These are phyloP conservation scores for Populus ilicifolia DNA, from an alignment of 345 rosid genomes.

Conservation along the genomic window DNA sequence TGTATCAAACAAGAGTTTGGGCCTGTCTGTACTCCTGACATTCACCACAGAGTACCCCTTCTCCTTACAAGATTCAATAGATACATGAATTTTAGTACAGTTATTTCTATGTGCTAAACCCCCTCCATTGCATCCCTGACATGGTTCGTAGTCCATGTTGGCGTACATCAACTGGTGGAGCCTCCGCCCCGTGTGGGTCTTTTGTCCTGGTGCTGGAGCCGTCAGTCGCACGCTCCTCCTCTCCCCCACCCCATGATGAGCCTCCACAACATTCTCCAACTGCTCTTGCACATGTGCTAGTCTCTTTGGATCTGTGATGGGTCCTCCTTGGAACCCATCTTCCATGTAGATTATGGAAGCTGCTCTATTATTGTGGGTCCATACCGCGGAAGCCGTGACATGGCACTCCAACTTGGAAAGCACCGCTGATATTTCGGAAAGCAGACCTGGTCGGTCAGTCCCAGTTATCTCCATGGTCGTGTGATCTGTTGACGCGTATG, in stretches of 20 bases:
- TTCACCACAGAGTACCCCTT: slow-evolving; percentile 74
- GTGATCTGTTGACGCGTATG: slow-evolving; percentile 55
- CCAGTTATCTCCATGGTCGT: slow-evolving; percentile 77
- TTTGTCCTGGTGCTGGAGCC: slow-evolving; percentile 37
- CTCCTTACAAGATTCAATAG: slow-evolving; percentile 59
- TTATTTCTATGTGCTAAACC: slow-evolving; percentile 37
- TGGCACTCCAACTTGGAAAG: slow-evolving; percentile 62
- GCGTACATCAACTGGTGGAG: slow-evolving; percentile 82
- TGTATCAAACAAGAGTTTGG: slow-evolving; percentile 79
- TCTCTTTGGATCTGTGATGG: slow-evolving; percentile 40
- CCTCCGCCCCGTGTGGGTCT: slow-evolving; percentile 71
- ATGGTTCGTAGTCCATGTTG: slow-evolving; percentile 54
- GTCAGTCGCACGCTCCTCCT: slow-evolving; percentile 50
- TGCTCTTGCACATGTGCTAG: slow-evolving; percentile 53
- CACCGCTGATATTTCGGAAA: slow-evolving; percentile 77
- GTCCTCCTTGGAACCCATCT: slow-evolving; percentile 54
- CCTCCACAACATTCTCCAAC: slow-evolving; percentile 57
- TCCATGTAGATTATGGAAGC: slow-evolving; percentile 71
- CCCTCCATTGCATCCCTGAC: slow-evolving; percentile 44
- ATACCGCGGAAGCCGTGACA: slow-evolving; percentile 58
- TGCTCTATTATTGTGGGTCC: slow-evolving; percentile 75
- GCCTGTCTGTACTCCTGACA: slow-evolving; percentile 64
- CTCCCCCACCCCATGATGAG: slow-evolving; percentile 57
- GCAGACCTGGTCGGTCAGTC: slow-evolving; percentile 65
- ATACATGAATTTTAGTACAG: slow-evolving; percentile 55